Evolutionary conservation across 169 alveolate species (phyloP).

Genomic region (Besnoitia besnoiti): DNA sequence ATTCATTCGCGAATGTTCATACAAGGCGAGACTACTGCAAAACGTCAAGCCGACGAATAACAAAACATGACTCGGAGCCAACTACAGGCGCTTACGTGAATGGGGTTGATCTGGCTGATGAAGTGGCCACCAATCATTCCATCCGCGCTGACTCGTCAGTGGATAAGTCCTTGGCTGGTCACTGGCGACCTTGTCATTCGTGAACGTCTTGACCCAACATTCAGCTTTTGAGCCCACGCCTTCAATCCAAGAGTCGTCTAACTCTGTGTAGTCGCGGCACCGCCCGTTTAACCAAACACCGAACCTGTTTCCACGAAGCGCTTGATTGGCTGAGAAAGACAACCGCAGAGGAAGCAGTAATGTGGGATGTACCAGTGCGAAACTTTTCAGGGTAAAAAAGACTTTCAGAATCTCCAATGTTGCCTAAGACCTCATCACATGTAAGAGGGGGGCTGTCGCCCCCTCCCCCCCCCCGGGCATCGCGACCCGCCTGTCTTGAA

Average conservation of each 20-base stretch:
- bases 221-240: constrained; percentile 11
- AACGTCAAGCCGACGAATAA: too few species aligned
- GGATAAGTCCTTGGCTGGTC: constrained; percentile 35
- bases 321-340: constrained; percentile 41
- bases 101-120: not conserved
- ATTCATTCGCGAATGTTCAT: too few species aligned
- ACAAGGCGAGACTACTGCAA: too few species aligned
- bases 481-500: too few species aligned
- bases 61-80: too few species aligned
- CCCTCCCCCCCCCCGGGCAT: too few species aligned
- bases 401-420: too few species aligned
- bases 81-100: not conserved
- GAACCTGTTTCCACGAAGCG: constrained; percentile 16
- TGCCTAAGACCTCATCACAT: too few species aligned
- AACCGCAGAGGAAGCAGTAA: too few species aligned
- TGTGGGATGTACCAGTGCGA: too few species aligned
- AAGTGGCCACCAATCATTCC: constrained; percentile 28
- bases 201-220: constrained; percentile 53
- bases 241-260: not conserved
- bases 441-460: too few species aligned
- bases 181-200: constrained; percentile 44
- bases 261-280: constrained; percentile 34
- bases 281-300: constrained; percentile 33
- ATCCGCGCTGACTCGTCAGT: not conserved
- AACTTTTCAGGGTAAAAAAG: too few species aligned